Evolutionary conservation across 1,284 basidiomycete species (phyloP), one percentile per base, ranked within the genome.

Genomic region (Marasmius fiardii): DNA sequence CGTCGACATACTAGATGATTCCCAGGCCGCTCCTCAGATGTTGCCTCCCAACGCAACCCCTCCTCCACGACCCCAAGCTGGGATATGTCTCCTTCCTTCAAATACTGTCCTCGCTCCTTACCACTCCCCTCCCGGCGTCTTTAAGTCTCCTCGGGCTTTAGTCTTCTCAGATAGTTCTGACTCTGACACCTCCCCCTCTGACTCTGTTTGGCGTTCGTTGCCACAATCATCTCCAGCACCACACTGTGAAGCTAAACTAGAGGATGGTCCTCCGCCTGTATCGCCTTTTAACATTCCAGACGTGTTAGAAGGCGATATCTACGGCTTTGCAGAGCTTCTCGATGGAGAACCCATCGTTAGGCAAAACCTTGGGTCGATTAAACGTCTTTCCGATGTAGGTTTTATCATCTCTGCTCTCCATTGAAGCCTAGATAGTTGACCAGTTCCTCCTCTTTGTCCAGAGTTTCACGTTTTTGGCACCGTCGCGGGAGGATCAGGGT

Each of bases 401-500:
- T n/a, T 49, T 26, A 12, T 4, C 20, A 10, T 49, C 26, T 10
- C 16, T 10, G 10, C 28, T 7, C 20, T 16, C n/a, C 5, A 41
- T 41, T 10, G 16, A 33, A n/a, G 18, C 12, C 18, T 18, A 12
- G 8, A 18, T n/a, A 28, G 26, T n/a, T 14, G 24, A 20, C 31
- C 24, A 12, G 24, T 23, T n/a, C 28, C 26, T 4, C 26, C 4
- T 33, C 28, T n/a, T 20, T 16, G 5, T 18, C 6, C 16, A 49
- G 47, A 49, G 20, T 26, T 49, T 49, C 14, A n/a, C 24, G 26
- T 49, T 49, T 33, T n/a, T 49, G 47, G 47, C 47, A 7, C 47
- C 47, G 12, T 49, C 47, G 47, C 47, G 31, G 14, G 47, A 49
- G 28, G 47, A 49, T 16, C 12, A n/a, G 24, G 47, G 47, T 31